A percentile compares a stretch with the other conserved stretches of the same genome.
These are phyloP conservation scores for Phytophthora agathidicida DNA, from an alignment of 352 stramenopile species.

Conservation along the genomic window DNA sequence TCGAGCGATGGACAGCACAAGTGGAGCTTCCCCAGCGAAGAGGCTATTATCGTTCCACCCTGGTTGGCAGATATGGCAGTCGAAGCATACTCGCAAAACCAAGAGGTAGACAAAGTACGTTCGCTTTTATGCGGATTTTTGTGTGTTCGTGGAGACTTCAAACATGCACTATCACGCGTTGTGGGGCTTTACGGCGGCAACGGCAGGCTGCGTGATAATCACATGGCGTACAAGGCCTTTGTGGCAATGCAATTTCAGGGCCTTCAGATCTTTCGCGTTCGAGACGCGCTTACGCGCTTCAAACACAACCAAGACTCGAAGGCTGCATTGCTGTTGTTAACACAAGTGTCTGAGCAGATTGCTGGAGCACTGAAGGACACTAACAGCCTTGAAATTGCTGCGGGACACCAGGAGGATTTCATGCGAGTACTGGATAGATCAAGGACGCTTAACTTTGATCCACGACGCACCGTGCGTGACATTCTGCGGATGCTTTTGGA, in stretches of 20 bases:
- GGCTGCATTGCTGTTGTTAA: slow-evolving; percentile 39
- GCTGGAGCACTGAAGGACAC: slow-evolving; percentile 22
- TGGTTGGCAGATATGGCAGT: slow-evolving; percentile 46
- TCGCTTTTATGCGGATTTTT: slow-evolving; percentile 52
- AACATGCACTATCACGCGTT: slow-evolving; percentile 37
- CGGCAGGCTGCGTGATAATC: slow-evolving; percentile 33
- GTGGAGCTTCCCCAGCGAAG: not conserved
- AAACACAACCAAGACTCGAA: slow-evolving; percentile 43
- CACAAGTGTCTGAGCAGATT: slow-evolving; percentile 40
- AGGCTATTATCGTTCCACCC: slow-evolving; percentile 27
- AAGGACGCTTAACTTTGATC: slow-evolving; percentile 26
- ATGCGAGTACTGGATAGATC: slow-evolving; percentile 22
- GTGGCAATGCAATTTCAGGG: slow-evolving; percentile 53
- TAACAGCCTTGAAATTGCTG: slow-evolving; percentile 13
- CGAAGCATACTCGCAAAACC: slow-evolving; percentile 42
- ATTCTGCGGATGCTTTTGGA: slow-evolving; percentile 42
- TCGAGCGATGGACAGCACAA: slow-evolving; percentile 9
- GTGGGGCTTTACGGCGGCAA: slow-evolving; percentile 28
- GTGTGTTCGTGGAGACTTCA: slow-evolving; percentile 35
- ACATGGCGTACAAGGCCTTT: slow-evolving; percentile 48
- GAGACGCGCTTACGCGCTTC: slow-evolving; percentile 51
- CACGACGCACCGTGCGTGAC: slow-evolving; percentile 20
- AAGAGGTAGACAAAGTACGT: slow-evolving; percentile 53
- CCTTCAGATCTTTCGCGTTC: slow-evolving; percentile 45
- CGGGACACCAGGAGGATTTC: slow-evolving; percentile 12